phyloP scores from a whole-genome alignment of 2,329 filamentous ascomycete genomes.

The Colletotrichum aenigma region DNA sequence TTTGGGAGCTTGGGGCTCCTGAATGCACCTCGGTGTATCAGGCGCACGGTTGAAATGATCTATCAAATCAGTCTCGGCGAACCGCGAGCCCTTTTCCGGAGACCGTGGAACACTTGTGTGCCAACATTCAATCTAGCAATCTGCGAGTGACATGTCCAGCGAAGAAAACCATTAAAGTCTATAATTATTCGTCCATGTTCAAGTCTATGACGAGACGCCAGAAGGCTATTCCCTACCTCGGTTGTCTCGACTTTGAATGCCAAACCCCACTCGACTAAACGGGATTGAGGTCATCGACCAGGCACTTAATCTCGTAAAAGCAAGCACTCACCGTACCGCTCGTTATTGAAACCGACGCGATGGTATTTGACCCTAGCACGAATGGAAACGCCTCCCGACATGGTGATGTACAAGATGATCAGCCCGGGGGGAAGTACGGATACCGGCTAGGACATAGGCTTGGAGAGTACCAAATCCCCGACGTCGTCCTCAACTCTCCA shows the following conservation, averaged over 20 bases:
- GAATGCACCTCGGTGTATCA: neutral
- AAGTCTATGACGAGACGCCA: neutral
- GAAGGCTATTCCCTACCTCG: neutral
- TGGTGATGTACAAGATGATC: neutral
- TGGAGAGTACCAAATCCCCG: neutral
- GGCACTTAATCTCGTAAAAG: neutral
- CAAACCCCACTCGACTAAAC: neutral
- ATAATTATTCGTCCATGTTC: neutral
- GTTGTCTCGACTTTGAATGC: neutral
- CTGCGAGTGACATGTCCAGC: neutral
- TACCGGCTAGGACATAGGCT: neutral
- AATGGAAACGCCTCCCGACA: neutral
- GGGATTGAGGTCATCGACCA: neutral
- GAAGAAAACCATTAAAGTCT: neutral
- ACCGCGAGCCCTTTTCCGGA: neutral
- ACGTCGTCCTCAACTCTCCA: neutral
- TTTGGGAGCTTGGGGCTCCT: neutral
- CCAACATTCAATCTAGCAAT: neutral
- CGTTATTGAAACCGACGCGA: neutral
- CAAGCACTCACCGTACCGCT: neutral
- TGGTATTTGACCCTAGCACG: neutral
- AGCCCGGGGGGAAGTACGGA: neutral
- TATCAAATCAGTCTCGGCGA: neutral
- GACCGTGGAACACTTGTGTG: neutral
- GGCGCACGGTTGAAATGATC: neutral